Base-by-base conservation (phyloP, 2,329 filamentous ascomycete genomes). In the Diaporthe destruens region DNA sequence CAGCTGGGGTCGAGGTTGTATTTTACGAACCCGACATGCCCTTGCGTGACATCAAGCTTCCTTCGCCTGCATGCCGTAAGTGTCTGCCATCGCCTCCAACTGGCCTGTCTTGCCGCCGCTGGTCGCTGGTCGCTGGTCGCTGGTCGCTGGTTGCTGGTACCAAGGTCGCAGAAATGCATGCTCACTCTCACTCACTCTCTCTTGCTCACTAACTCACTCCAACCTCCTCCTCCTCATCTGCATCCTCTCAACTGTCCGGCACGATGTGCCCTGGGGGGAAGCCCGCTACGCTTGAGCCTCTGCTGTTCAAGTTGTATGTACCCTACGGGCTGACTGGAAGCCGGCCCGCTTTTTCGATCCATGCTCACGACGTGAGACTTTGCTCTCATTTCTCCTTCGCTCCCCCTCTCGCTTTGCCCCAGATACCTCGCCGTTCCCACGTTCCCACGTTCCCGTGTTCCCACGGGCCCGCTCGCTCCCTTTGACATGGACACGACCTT, bases 301-400 rank as follows among this genome's bases (percentile, higher is more conserved):
- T 72, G 29, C 54, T 42, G 54, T 51, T 42, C 29, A n/a, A n/a
- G n/a, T 29, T 29, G 29, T 29, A 29, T 29, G 56, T 59, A 42
- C 56, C 36, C 23, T 59, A 65, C 55, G 55, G 72, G 71, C 72
- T 74, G 71, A 74, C 57, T 53, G 67, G 47, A 54, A 39, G 23
- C 23, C 70, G 71, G 49, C 70, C 71, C 57, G 69, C 57, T 70
- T 54, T 67, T 68, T 68, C 44, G 53, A 59, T 67, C 61, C 66
- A 59, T 72, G 36, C 42, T 39, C 57, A 44, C 42, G 61, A 36
- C 47, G 71, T 74, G 66, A 74, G 73, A 68, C 59, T 74, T 23
- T 23, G 9, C 34, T 36, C 34, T 36, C 9, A 11, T 11, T 36
- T 54, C 55, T 14, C 56, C 6, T 2, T 42, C 56, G 11, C 6